Base-by-base conservation (phyloP, 495 filamentous ascomycete genomes). In the Penicillium coprophilum region DNA sequence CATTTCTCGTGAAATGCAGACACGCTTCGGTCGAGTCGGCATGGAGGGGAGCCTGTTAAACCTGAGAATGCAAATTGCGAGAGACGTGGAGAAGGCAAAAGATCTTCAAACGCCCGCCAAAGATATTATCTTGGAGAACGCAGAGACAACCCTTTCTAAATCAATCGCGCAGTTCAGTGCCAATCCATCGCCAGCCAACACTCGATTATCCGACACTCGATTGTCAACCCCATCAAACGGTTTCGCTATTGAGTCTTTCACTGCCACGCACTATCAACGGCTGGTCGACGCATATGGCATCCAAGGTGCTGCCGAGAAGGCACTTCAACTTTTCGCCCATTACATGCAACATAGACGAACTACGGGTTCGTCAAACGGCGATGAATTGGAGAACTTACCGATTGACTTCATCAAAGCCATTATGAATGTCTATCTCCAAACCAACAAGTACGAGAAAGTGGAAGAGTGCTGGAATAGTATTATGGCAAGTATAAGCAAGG, bases 391-490 rank as follows among this genome's bases (percentile, higher is more conserved):
- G 24, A 43, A 54, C 9, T 59, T 73, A 4, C 86, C 89, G 1
- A 65, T 89, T 38, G 66, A 70, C 10, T 71, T 92, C 44, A 69
- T 93, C 12, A 77, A 78, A 49, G 78, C 84, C 9, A 67, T 91
- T 24, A 92, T 94, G 87, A 65, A 76, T 3, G 72, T 81, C 5
- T 77, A 88, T 63, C 67, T 82, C 21, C 71, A 77, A 32, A 81
- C 82, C 20, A 63, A 72, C 9, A 74, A 87, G 31, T 79, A 80
- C 55, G 72, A 80, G 23, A 78, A 81, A 43, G 83, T 92, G 24
- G 79, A 81, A 46, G 65, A 80, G 54, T 87, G 78, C 38, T 95
- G 90, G 90, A 55, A 81, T 4, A 67, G 88, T 24, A 77, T 82
- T 6, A 71, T 86, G 28, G 59, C 73, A 24, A 75, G 79, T 55